Evolutionary conservation across 2,329 filamentous ascomycete genomes (phyloP).

Genomic region (Aspergillus udagawae): DNA sequence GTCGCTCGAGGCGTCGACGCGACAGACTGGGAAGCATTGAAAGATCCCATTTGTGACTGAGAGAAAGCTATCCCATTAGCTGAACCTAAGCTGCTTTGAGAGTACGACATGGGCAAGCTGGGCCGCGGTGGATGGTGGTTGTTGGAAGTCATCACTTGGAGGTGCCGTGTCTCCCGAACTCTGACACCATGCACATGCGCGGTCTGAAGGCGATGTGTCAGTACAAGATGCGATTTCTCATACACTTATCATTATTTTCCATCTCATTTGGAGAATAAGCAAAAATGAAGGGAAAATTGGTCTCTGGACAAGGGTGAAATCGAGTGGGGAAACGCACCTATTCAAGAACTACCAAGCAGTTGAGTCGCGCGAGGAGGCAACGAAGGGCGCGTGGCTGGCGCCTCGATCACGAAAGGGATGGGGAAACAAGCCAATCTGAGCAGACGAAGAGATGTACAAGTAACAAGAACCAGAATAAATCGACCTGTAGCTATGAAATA

Average conservation of each 20-base stretch:
- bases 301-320: slow-evolving; percentile 12
- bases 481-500: background rate
- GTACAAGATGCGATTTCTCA: background rate
- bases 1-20: slow-evolving; percentile 44
- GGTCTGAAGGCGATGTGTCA: slow-evolving; percentile 1
- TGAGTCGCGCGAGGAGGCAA: slow-evolving; percentile 26
- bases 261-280: background rate
- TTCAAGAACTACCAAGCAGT: slow-evolving; percentile 20
- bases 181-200: slow-evolving; percentile 8
- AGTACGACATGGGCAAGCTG: slow-evolving; percentile 35
- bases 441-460: slow-evolving; percentile 3
- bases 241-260: background rate
- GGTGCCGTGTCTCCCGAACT: slow-evolving; percentile 5
- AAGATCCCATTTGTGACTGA: slow-evolving; percentile 38
- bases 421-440: slow-evolving; percentile 10
- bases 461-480: background rate
- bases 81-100: slow-evolving; percentile 36
- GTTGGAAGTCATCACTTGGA: slow-evolving; percentile 27
- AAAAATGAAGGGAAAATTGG: slow-evolving; percentile 1
- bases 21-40: slow-evolving; percentile 44
- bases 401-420: slow-evolving; percentile 19
- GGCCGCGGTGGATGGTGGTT: slow-evolving; percentile 26
- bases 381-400: slow-evolving; percentile 31
- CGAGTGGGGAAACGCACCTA: slow-evolving; percentile 23
- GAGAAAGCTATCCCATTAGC: slow-evolving; percentile 36